phyloP scores from a whole-genome alignment of 108 stramenopile species.

The Stephanodiscus minutulus region DNA sequence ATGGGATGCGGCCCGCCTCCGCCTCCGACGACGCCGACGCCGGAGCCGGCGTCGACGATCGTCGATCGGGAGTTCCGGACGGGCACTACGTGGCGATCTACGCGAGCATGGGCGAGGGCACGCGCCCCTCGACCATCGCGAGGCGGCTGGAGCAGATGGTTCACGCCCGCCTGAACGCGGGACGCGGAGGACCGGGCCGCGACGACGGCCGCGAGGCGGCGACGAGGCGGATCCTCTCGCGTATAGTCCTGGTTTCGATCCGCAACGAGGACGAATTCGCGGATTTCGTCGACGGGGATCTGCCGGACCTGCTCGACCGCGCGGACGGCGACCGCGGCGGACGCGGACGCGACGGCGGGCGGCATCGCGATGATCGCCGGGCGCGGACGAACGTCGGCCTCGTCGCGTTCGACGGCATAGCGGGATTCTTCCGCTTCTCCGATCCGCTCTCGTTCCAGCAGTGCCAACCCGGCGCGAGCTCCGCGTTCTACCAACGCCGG shows the following conservation, averaged over 20 bases:
- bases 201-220: not conserved
- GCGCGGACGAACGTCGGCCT: constrained; percentile 30
- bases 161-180: constrained; percentile 17
- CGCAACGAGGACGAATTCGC: constrained; percentile 43
- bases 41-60: not conserved
- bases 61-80: not conserved
- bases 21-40: not conserved
- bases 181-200: no score
- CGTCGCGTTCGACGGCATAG: constrained; percentile 72
- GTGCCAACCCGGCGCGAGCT: not conserved
- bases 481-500: constrained; percentile 31
- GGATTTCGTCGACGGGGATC: constrained; percentile 18
- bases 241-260: constrained; percentile 22
- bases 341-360: not conserved
- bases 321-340: not conserved
- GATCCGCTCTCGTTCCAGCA: constrained; percentile 22
- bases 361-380: constrained; percentile 15
- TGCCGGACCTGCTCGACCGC: constrained; percentile 20
- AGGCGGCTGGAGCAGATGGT: constrained; percentile 50
- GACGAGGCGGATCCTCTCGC: constrained; percentile 19
- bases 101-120: constrained; percentile 55
- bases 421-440: constrained; percentile 61
- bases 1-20: not conserved
- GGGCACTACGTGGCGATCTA: constrained; percentile 55
- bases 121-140: constrained; percentile 34